Base-by-base conservation (phyloP, 1,284 basidiomycete genomes). In the Phellopilus nigrolimitatus region DNA sequence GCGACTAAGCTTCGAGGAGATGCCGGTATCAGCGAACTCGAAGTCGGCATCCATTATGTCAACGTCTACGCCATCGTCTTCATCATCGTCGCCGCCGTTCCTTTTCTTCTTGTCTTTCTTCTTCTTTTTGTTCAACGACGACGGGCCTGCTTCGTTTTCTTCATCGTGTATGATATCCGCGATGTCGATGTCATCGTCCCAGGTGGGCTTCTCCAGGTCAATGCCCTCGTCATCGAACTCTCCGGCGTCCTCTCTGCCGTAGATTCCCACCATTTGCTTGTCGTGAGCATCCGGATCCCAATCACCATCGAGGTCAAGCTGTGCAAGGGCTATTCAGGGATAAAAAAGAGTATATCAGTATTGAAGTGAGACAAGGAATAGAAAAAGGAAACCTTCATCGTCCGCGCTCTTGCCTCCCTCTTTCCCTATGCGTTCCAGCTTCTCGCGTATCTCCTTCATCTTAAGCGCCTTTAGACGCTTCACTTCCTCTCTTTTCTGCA, bases 161-260 rank as follows among this genome's bases (percentile, higher is more conserved):
- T 73, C 68, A 7, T 70, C 71, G 68, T 61, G 64, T 3, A 73
- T 64, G 47, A 95, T 82, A 61, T 90, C 84, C 7, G 74, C 76
- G 51, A 94, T 80, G 58, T 93, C 80, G 56, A 94, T 85, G 56
- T 95, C 91, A 56, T 94, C 88, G 27, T 90, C 86, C 93, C 93
- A 97, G 0, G 70, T 70, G 3, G 95, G 94, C 68, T 95, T 95
- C 56, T 80, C 75, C 34, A 74, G 69, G 49, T 82, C 84, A 50
- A 72, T 63, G n/a, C 45, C 42, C 27, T 64, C 67, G 3, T 56
- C 66, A 1, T 57, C 64, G 5, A 69, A 71, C 30, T 70, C 73
- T 34, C 73, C 79, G 34, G 80, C 76, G n/a, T 72, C 79, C 5
- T 47, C 37, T 37, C 34, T 17, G 9, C 71, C 74, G 59, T 90